Conservation (phyloP, 441 rosid species). For the Adansonia grandidieri region DNA sequence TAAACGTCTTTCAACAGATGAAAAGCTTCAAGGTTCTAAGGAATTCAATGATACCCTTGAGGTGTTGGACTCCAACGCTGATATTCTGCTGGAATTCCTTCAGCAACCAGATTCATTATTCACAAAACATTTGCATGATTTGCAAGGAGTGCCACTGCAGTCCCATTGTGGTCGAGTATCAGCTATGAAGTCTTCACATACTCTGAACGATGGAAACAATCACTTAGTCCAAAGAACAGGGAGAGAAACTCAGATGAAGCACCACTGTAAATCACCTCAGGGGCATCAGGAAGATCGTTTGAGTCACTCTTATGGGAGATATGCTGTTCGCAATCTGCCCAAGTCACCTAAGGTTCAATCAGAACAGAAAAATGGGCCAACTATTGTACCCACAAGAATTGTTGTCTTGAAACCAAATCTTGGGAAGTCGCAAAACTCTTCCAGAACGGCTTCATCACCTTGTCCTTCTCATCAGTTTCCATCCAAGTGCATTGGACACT, state of each 20-base stretch:
- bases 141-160: conserved; percentile 46
- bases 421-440: conserved; percentile 55
- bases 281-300: conserved; percentile 36
- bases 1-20: conserved; percentile 76
- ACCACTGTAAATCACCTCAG: conserved; percentile 39
- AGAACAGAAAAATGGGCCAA: conserved; percentile 47
- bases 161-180: conserved; percentile 49
- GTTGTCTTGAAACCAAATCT: conserved; percentile 90
- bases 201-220: conserved; percentile 37
- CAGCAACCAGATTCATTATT: conserved; percentile 89
- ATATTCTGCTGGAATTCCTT: conserved; percentile 74
- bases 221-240: conserved; percentile 38
- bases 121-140: conserved; percentile 80
- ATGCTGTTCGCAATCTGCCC: conserved; percentile 34
- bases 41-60: conserved; percentile 81
- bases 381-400: conserved; percentile 67
- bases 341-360: conserved; percentile 47
- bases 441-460: conserved; percentile 52
- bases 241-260: conserved; percentile 44
- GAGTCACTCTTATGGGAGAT: conserved; percentile 39
- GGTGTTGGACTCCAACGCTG: conserved; percentile 79
- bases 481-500: conserved; percentile 45
- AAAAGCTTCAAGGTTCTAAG: conserved; percentile 68
- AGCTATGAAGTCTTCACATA: conserved; percentile 42
- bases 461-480: conserved; percentile 54